Percentiles rank a stretch among this genome's conserved stretches.
phyloP scores from a whole-genome alignment of 192 early-diverging fungal genomes.

The Paraglomus brasilianum region DNA sequence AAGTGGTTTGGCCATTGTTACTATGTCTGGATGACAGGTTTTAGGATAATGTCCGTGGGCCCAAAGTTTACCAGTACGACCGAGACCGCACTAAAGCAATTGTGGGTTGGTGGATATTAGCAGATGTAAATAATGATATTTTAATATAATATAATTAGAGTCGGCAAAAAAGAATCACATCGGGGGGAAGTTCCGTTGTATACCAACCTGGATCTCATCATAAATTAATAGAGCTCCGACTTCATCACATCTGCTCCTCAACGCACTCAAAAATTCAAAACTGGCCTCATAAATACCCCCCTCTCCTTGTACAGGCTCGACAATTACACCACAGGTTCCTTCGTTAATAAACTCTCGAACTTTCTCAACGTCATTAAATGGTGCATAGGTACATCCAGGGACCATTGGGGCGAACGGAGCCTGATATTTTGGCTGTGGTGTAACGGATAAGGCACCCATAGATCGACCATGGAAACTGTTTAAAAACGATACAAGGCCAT shows the following conservation, averaged over 20 bases:
- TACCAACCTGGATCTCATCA: constrained; percentile 88
- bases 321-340: constrained; percentile 86
- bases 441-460: constrained; percentile 95
- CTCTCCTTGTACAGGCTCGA: constrained; percentile 97
- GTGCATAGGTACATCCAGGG: constrained; percentile 72
- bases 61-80: constrained; percentile 86
- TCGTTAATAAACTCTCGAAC: constrained; percentile 67
- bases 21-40: constrained; percentile 79
- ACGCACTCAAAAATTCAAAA: constrained; percentile 71
- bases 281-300: constrained; percentile 81
- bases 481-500: constrained; percentile 79
- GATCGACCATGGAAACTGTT: constrained; percentile 97
- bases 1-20: constrained; percentile 96
- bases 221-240: constrained; percentile 88
- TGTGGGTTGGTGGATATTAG: constrained; percentile 11
- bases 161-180: neutral
- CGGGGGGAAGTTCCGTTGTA: neutral
- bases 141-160: neutral
- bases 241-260: constrained; percentile 81
- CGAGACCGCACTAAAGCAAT: constrained; percentile 75
- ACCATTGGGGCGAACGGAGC: constrained; percentile 89
- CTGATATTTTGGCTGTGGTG: constrained; percentile 92
- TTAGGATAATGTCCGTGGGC: constrained; percentile 72
- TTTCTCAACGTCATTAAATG: constrained; percentile 72
- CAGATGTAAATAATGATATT: neutral